Base-by-base conservation (phyloP, 2,329 filamentous ascomycete species). In the Sclerotinia borealis region DNA sequence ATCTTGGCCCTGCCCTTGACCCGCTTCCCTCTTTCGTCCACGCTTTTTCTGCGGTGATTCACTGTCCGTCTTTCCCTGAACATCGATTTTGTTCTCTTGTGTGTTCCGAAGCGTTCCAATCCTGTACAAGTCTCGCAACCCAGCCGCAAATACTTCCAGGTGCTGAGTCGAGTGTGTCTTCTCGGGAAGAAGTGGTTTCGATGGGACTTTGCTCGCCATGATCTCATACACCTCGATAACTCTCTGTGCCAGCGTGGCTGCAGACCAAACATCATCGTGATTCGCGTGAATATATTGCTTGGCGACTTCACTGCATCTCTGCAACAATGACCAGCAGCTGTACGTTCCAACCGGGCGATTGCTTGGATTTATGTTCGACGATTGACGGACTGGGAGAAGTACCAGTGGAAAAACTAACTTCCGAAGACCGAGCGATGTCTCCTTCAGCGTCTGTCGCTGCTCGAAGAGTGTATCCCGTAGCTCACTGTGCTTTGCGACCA, bases 241-340 rank as follows among this genome's bases (percentile, higher is more conserved):
- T 22, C 52, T 55, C 37, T 55, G n/a, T 3, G 11, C 10, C 19
- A 55, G 22, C 11, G 43, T 2, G 2, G 25, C 25, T 7, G 37
- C 37, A 43, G 52, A 55, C 37, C 52, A 55, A 22, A 55, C 37
- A 15, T 55, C 52, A 6, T 43, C 52, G 27, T 43, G 25, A 5
- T 43, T 55, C 1, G 2, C 37, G 5, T 1, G 37, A 13, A 55
- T 27, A 4, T 55, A 55, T 22, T 55, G 52, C 6, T 43, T 29
- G 0, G 37, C 37, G 7, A 17, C 11, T 0, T 17, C 4, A 0
- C n/a, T 7, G 1, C 19, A 29, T 3, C 2, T 43, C 19, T 55
- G 52, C 10, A 55, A 17, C 2, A 55, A 6, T 22, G 37, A 2
- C 52, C 52, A 55, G 5, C 41, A 9, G 0, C 13, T 25, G 13